Base-by-base conservation (phyloP, 192 early-diverging fungal genomes). In the Pecoramyces ruminantium region DNA sequence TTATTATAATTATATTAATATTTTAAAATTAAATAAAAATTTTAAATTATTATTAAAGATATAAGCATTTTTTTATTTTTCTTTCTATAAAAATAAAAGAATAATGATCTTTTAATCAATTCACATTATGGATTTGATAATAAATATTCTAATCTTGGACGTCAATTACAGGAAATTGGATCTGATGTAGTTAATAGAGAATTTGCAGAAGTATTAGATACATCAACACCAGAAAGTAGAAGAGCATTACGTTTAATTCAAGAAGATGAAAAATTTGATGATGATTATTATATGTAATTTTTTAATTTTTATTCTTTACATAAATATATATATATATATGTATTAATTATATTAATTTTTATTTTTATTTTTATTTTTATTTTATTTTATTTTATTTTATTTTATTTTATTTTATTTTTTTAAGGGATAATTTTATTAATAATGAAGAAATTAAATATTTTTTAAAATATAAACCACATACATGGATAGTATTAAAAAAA, bases 121-220 rank as follows among this genome's bases (percentile, higher is more conserved):
- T 85, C 88, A 12, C 86, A 86, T 27, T 99, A 98, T 84, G 97
- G 97, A 13, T 99, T 99, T 88, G 94, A 97, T 85, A 91, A 92
- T 81, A 88, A 91, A 29, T 95, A 97, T 85, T 89, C 84, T 38
- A 93, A 93, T 13, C 92, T 91, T 78, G 93, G 93, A 79, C 85
- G 88, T 1, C 93, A 96, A 82, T 90, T 93, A 0, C 88, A 89
- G 30, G 90, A 89, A 79, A 77, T 91, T 40, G 88, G 86, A 4
- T 84, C 83, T 28, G 89, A 88, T 40, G 82, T 91, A 2, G 78
- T 91, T 28, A 88, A 91, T 77, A 82, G 89, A 29, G 82, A 67
- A 67, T n/a, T 67, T 67, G 51, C 51, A 0, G 51, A 79, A 58
- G 84, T 88, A 40, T 34, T 91, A 14, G 86, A 88, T 81, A 77